These are phyloP conservation scores for Sporobolomyces roseus DNA, from an alignment of 768 basidiomycete genomes.

Conservation along the genomic window DNA sequence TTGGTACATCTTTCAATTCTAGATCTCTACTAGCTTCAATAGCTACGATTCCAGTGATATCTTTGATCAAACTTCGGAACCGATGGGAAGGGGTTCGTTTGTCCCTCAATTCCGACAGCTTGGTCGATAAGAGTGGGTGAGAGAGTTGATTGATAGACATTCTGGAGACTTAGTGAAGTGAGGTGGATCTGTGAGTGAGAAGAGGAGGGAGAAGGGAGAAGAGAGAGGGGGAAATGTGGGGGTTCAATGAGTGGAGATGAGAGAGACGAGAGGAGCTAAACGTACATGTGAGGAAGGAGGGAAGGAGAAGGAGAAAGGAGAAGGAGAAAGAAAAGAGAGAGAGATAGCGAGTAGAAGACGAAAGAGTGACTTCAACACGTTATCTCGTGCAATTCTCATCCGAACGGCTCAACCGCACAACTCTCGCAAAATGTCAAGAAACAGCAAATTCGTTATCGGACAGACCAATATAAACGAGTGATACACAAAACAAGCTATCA, in stretches of 20 bases:
- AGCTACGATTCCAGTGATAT: conserved; percentile 72
- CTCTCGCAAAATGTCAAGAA: no score
- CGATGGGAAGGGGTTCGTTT: conserved; percentile 25
- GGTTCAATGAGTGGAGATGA: background rate
- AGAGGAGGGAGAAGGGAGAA: background rate
- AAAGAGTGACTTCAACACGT: no score
- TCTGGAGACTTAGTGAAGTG: no score
- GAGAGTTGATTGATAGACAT: conserved; percentile 18
- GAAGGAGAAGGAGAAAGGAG: background rate
- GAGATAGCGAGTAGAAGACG: no score
- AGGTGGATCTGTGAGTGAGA: background rate
- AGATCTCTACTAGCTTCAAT: conserved; percentile 73
- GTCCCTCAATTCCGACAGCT: conserved; percentile 39
- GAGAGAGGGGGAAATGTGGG: background rate
- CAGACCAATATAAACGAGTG: no score
- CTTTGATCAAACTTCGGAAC: conserved; percentile 45
- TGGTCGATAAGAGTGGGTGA: conserved; percentile 36
- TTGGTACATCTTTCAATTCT: conserved; percentile 61
- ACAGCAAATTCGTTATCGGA: no score
- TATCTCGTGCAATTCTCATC: no score
- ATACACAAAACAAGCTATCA: no score
- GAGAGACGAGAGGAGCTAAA: no score
- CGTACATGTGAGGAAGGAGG: no score
- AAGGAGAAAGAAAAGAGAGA: background rate
- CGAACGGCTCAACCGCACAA: no score